Conservation (phyloP, 441 rosid species). For the Corymbia citriodora region DNA sequence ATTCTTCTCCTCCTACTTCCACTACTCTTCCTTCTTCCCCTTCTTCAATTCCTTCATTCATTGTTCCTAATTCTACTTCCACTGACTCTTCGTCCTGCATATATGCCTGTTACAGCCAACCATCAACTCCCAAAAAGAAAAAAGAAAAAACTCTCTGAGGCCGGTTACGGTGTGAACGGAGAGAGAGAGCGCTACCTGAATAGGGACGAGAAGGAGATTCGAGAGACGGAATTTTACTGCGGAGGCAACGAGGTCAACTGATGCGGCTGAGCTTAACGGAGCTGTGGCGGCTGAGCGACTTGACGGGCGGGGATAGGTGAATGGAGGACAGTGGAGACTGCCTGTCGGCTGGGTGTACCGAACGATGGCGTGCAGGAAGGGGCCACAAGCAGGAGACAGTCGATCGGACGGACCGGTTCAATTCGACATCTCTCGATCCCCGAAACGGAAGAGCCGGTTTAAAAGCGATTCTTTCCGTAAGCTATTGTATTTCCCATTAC, state of each 20-base stretch:
- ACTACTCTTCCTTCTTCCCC: conserved; percentile 24
- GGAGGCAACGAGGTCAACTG: neutral
- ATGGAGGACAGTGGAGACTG: too few relatives aligned
- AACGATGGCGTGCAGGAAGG: too few relatives aligned
- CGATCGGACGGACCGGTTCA: too few relatives aligned
- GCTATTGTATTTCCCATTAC: too few relatives aligned
- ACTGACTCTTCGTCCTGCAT: conserved; percentile 11
- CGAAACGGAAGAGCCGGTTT: too few relatives aligned
- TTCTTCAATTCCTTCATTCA: neutral
- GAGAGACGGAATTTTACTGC: neutral
- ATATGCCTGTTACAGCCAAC: neutral
- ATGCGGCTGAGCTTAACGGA: neutral
- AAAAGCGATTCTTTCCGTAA: too few relatives aligned
- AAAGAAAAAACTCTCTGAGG: neutral
- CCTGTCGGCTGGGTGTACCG: too few relatives aligned
- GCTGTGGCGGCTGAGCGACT: too few relatives aligned
- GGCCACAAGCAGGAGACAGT: too few relatives aligned
- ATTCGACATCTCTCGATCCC: too few relatives aligned
- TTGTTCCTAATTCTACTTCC: neutral
- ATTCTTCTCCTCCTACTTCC: too few relatives aligned
- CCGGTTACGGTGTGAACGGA: neutral
- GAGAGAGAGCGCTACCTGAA: neutral
- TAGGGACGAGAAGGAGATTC: neutral
- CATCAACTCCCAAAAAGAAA: neutral
- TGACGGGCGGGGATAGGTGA: too few relatives aligned